Evolutionary conservation across 768 basidiomycete species (phyloP), one percentile per base, ranked within the genome.

Genomic region (Leucogyrophana mollusca): DNA sequence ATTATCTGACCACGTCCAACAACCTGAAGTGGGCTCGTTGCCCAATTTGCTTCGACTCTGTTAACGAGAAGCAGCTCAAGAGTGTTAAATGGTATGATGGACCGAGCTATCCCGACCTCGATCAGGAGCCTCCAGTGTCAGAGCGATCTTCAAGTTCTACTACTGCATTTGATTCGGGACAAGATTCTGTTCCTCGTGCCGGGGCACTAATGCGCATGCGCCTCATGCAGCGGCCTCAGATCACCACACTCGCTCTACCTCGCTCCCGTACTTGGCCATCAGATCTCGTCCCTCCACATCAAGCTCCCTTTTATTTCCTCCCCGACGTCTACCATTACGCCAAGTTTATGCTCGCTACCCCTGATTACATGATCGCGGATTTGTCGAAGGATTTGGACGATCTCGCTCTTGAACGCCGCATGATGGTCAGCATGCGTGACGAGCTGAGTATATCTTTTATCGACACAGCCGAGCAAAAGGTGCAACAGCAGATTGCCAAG

Each of bases 301-400:
- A 94, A 58, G 90, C 93, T 0, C 95, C 96, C 6, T 98, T 94
- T 73, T 82, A 96, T 61, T 98, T 99, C 72, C 75, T 95, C 17
- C 96, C 94, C 1, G 93, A 97, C 58, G 88, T 96, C 33, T 83
- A 84, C 52, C 70, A 72, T 32, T 96, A 87, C 64, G 78, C 94
- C 16, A 93, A 91, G 60, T 96, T 98, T 72, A 96, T 98, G 94
- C 82, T 98, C 20, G 93, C 92, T 16, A 92, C 94, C 0, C 92
- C 95, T 1, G 74, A 79, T 2, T 90, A 94, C 64, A 78, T 98
- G 47, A 75, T 87, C 34, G 61, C 76, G 14, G 86, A 91, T 59
- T 78, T 98, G 10, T 74, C 78, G 2, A 72, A 66, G 36, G 89
- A 99, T 49, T 66, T 93, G 22, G 78, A 80, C 25, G 84, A 88